phyloP scores from a whole-genome alignment of 768 basidiomycete genomes.

The Artomyces pyxidatus region DNA sequence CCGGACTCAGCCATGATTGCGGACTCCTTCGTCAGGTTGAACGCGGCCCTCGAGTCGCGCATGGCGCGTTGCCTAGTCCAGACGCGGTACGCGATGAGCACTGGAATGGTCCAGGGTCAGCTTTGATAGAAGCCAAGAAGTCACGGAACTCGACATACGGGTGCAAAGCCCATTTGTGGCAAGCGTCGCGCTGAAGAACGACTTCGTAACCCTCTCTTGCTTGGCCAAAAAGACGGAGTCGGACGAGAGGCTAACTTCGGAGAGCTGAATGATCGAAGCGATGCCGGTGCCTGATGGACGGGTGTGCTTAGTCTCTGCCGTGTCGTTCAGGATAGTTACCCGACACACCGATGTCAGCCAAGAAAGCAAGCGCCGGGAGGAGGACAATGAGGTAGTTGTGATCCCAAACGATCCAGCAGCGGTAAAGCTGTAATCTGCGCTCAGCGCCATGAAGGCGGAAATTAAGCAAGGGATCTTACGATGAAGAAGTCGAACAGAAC shows the following conservation, averaged over 20 bases:
- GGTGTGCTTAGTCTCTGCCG: too few species aligned
- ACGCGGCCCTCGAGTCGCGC: slow-evolving; percentile 9
- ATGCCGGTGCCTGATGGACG: slow-evolving; percentile 15
- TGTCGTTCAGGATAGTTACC: neutral
- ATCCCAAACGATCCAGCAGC: slow-evolving; percentile 22
- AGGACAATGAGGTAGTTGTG: slow-evolving; percentile 10
- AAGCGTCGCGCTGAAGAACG: slow-evolving; percentile 21
- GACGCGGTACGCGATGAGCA: slow-evolving; percentile 19
- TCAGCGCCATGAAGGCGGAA: neutral
- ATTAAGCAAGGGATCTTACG: neutral
- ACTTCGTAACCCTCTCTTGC: slow-evolving; percentile 17
- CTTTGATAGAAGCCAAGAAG: too few species aligned
- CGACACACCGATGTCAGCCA: slow-evolving; percentile 22
- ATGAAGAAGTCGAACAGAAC: slow-evolving; percentile 23
- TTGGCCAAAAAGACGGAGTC: slow-evolving; percentile 18
- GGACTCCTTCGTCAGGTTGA: slow-evolving; percentile 5
- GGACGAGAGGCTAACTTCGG: slow-evolving; percentile 12
- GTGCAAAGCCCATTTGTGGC: slow-evolving; percentile 22
- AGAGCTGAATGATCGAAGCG: slow-evolving; percentile 16
- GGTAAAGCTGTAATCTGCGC: slow-evolving; percentile 16
- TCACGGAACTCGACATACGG: slow-evolving; percentile 11
- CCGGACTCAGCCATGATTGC: slow-evolving; percentile 11
- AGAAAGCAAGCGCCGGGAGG: slow-evolving; percentile 19
- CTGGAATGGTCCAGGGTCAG: slow-evolving; percentile 1
- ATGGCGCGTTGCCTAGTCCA: slow-evolving; percentile 18